Conservation (phyloP, 306 rosid genomes). For the Neltuma alba region DNA sequence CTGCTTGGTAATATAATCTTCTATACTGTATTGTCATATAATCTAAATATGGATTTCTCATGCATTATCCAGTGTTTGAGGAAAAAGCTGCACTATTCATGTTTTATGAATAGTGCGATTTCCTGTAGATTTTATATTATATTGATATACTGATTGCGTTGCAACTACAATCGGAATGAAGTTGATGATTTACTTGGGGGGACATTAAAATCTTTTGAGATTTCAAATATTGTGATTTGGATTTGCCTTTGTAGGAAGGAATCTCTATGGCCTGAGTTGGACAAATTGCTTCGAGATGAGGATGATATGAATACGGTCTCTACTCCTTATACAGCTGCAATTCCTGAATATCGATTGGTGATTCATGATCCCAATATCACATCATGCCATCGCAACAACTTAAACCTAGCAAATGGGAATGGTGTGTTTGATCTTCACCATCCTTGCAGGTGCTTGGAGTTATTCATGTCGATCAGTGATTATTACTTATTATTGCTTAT, state of each 20-base stretch:
- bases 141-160: background rate
- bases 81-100: background rate
- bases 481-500: slow-evolving; percentile 18
- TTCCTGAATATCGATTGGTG: slow-evolving; percentile 74
- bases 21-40: slow-evolving; percentile 12
- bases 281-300: slow-evolving; percentile 69
- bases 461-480: slow-evolving; percentile 30
- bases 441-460: slow-evolving; percentile 76
- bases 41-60: background rate
- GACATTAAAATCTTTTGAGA: slow-evolving; percentile 13
- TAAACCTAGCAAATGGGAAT: slow-evolving; percentile 62
- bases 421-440: slow-evolving; percentile 72
- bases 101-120: no score
- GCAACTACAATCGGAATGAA: background rate
- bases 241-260: slow-evolving; percentile 66
- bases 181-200: slow-evolving; percentile 1
- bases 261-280: slow-evolving; percentile 83
- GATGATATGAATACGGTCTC: slow-evolving; percentile 69
- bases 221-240: slow-evolving; percentile 19
- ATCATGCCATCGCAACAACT: slow-evolving; percentile 35
- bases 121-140: no score
- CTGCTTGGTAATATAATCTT: slow-evolving; percentile 62
- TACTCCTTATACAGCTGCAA: slow-evolving; percentile 82
- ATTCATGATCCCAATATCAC: slow-evolving; percentile 56
- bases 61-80: background rate